phyloP scores from a whole-genome alignment of 805 yeast species.

The Wickerhamiella siamensis region DNA sequence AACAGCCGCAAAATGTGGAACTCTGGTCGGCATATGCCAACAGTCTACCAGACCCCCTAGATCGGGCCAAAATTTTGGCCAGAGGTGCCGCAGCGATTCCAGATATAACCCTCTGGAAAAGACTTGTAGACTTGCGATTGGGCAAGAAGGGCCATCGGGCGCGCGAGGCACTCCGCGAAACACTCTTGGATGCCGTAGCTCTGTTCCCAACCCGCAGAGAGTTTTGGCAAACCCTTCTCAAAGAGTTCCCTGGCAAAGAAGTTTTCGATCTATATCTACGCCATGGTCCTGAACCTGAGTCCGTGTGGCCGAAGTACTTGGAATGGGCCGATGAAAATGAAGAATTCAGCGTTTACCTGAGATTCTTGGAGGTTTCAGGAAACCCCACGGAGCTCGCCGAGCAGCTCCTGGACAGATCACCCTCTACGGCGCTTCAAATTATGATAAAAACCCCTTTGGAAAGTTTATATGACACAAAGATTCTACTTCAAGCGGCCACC shows the following conservation, averaged over 20 bases:
- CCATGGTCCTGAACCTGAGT: slow-evolving; percentile 34
- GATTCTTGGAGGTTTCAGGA: slow-evolving; percentile 3
- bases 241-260: slow-evolving; percentile 20
- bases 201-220: slow-evolving; percentile 6
- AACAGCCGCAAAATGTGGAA: slow-evolving; percentile 1
- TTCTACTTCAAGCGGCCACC: not conserved
- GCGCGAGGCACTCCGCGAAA: not conserved
- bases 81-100: not conserved
- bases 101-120: slow-evolving; percentile 38
- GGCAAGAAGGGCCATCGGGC: slow-evolving; percentile 11
- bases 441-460: not conserved
- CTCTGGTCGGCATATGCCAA: slow-evolving; percentile 1
- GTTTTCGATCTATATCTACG: slow-evolving; percentile 38
- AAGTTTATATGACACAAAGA: not conserved
- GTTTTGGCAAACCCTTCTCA: slow-evolving; percentile 9
- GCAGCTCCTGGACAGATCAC: not conserved
- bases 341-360: not conserved
- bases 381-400: not conserved
- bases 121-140: slow-evolving; percentile 32
- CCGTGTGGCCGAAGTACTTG: slow-evolving; percentile 43
- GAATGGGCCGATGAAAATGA: slow-evolving; percentile 28
- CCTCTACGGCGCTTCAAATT: not conserved
- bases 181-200: slow-evolving; percentile 6
- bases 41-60: not conserved
- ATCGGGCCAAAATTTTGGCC: slow-evolving; percentile 2